Evolutionary conservation across 208 protist species (phyloP).

Genomic region (Trypanosoma rangeli): DNA sequence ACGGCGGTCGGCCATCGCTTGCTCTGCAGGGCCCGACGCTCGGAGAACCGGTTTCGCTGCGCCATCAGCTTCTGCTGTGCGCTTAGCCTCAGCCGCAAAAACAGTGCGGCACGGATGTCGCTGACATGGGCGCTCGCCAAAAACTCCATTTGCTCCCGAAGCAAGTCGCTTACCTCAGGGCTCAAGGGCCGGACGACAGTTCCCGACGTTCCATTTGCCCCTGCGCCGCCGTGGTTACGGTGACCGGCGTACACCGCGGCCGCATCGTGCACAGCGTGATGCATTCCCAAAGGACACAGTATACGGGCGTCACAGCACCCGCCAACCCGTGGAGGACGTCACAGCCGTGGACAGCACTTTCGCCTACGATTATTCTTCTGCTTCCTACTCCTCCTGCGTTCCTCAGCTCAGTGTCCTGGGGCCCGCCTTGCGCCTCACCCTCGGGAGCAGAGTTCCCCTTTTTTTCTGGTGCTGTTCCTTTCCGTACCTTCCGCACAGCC

Average conservation of each 20-base stretch:
- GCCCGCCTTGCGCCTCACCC: too few species aligned
- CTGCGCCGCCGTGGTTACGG: not conserved
- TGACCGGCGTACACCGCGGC: not conserved
- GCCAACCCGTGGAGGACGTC: too few species aligned
- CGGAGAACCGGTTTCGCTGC: constrained; percentile 57
- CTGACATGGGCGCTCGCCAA: constrained; percentile 42
- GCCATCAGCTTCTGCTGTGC: constrained; percentile 61
- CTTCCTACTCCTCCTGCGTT: too few species aligned
- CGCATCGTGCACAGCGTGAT: not conserved
- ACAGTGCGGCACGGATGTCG: constrained; percentile 71
- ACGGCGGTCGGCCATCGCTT: not conserved
- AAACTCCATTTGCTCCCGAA: constrained; percentile 66
- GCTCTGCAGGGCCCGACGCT: constrained; percentile 11
- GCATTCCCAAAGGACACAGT: too few species aligned
- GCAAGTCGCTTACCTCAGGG: constrained; percentile 49
- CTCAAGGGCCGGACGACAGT: not conserved
- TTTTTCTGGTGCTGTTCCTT: too few species aligned
- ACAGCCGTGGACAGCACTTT: too few species aligned
- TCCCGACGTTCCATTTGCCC: not conserved
- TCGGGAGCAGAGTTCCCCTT: too few species aligned
- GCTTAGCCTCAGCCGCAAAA: constrained; percentile 59
- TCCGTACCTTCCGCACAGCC: too few species aligned
- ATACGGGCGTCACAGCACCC: too few species aligned
- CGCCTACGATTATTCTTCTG: too few species aligned
- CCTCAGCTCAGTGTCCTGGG: too few species aligned